Base-by-base conservation (phyloP, 2,329 filamentous ascomycete species). In the Xenosphaeropsis pyriputrescens region DNA sequence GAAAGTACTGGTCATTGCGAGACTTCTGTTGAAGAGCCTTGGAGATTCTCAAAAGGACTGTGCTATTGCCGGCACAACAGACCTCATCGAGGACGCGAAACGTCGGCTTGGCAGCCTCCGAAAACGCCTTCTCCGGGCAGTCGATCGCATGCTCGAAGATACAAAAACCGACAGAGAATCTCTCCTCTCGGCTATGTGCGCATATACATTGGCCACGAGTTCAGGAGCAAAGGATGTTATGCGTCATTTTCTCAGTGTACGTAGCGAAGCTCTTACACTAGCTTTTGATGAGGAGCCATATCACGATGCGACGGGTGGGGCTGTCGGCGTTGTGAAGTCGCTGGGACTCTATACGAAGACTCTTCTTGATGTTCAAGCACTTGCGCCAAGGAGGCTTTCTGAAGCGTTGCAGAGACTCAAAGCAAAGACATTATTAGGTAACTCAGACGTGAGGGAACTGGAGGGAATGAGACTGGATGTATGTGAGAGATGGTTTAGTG, bases 141-240 rank as follows among this genome's bases (percentile, higher is more conserved):
- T 93, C 17, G 75, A 88, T 37, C 79, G 73, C 46, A 64, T 85
- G 4, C 56, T 93, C 38, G 68, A 72, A 45, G 72, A 69, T 35
- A 70, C 78, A 18, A 46, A 67, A 47, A 50, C 65, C 42, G 64
- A 71, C 16, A 53, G 57, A 29, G 58, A 63, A 3, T 57, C 55
- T 22, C 67, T 91, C 13, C 63, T 89, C 11, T 79, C 85, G 47
- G 76, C 79, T 1, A 66, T 95, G 46, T 82, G 78, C 39, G 86
- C 88, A 0, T 88, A 86, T 54, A 86, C 85, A 43, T 65, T 96
- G 36, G 75, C 78, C 1, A 86, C 81, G 3, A 93, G 75, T 50
- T 85, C 81, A 1, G 82, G 85, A 0, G 76, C 84, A 0, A 76
- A 72, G 40, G 86, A 94, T 53, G 80, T 85, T 1, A 58, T 95